Evolutionary conservation across 352 stramenopile genomes (phyloP).

Genomic region (Pythium angustatum): DNA sequence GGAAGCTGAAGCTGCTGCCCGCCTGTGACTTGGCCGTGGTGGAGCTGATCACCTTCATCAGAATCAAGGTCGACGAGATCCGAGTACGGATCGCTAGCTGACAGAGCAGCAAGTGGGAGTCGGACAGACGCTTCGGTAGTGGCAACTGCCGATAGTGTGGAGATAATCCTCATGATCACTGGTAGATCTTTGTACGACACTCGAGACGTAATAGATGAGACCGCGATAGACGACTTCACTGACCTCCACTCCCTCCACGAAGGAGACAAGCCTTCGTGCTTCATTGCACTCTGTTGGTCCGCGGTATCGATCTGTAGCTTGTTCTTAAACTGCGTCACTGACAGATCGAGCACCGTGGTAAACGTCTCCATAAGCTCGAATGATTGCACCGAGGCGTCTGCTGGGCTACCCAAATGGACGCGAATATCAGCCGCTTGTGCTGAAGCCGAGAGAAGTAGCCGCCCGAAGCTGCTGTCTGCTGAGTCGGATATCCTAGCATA

Average conservation of each 20-base stretch:
- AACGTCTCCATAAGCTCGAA: slow-evolving; percentile 26
- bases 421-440: slow-evolving; percentile 9
- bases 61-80: slow-evolving; percentile 24
- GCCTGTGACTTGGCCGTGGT: not conserved
- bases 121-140: slow-evolving; percentile 23
- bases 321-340: slow-evolving; percentile 13
- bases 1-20: not conserved
- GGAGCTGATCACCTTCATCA: slow-evolving; percentile 7
- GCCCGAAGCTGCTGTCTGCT: not conserved
- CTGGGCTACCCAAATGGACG: slow-evolving; percentile 19
- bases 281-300: not conserved
- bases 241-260: slow-evolving; percentile 57
- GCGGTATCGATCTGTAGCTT: not conserved
- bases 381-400: slow-evolving; percentile 12
- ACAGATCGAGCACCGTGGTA: not conserved
- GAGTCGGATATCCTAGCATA: not conserved
- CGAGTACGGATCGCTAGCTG: slow-evolving; percentile 26
- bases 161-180: slow-evolving; percentile 56
- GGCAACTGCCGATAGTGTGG: slow-evolving; percentile 4
- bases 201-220: slow-evolving; percentile 59
- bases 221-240: slow-evolving; percentile 37
- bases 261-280: slow-evolving; percentile 25
- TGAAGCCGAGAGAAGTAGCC: slow-evolving; percentile 23
- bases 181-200: slow-evolving; percentile 76
- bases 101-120: slow-evolving; percentile 13